These are phyloP conservation scores for Trypanosoma avium DNA, from an alignment of 208 protist species.

Conservation along the genomic window DNA sequence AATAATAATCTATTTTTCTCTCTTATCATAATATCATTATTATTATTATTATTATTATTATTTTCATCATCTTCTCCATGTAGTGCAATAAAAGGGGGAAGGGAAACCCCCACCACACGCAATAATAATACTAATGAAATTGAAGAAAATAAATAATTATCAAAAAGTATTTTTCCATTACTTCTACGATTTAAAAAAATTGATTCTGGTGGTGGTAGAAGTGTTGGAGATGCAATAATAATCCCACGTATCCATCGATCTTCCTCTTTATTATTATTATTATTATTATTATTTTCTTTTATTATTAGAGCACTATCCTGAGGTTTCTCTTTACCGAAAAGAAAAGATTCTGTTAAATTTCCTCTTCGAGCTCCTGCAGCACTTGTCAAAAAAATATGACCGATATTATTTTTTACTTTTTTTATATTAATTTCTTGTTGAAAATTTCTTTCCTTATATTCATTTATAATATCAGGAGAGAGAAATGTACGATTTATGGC, in stretches of 20 bases:
- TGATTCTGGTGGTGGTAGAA: constrained; percentile 10
- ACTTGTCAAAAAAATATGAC: constrained; percentile 28
- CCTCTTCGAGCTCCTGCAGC: constrained; percentile 17
- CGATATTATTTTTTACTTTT: neutral
- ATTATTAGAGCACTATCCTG: too few relatives aligned
- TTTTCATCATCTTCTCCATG: neutral
- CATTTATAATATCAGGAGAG: too few relatives aligned
- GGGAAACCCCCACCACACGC: constrained; percentile 22
- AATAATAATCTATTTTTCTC: constrained; percentile 2
- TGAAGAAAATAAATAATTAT: too few relatives aligned
- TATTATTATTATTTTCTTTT: neutral
- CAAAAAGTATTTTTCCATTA: constrained; percentile 20
- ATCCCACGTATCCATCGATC: constrained; percentile 31
- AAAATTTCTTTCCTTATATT: too few relatives aligned
- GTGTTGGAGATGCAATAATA: constrained; percentile 16
- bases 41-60: neutral
- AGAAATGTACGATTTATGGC: constrained; percentile 18
- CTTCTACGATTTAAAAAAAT: constrained; percentile 9
- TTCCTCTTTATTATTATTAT: neutral
- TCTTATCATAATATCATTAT: neutral
- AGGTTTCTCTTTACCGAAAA: too few relatives aligned
- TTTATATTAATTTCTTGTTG: too few relatives aligned
- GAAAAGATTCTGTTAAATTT: constrained; percentile 28
- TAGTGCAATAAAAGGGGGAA: constrained; percentile 13
- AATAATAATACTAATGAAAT: constrained; percentile 2